phyloP scores from a whole-genome alignment of 1,284 basidiomycete genomes.

The Erythrobasidium hasegawianum region DNA sequence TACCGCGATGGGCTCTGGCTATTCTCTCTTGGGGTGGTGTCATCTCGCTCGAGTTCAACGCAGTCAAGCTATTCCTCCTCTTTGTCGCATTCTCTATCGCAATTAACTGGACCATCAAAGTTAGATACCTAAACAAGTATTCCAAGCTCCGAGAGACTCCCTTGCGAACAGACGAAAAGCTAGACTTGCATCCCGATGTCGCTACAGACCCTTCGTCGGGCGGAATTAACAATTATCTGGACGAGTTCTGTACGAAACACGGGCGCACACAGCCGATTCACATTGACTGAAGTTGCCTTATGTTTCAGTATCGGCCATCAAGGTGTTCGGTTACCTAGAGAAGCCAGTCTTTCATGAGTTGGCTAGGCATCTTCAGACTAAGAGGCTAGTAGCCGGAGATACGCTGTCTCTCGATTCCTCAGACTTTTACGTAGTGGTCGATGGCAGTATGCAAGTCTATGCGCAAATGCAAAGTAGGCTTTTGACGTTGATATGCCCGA shows the following conservation, averaged over 20 bases:
- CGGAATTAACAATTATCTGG: constrained; percentile 83
- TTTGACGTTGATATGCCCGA: not conserved
- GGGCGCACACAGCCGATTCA: not conserved
- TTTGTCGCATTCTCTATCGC: constrained; percentile 21
- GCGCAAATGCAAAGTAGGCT: constrained; percentile 53
- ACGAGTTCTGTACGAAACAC: constrained; percentile 63
- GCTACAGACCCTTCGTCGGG: constrained; percentile 67
- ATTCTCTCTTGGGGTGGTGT: constrained; percentile 32
- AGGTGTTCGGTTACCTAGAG: constrained; percentile 92
- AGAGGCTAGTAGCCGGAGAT: constrained; percentile 83
- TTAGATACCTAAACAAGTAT: constrained; percentile 52
- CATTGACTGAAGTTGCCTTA: not conserved
- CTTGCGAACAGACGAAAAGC: constrained; percentile 46
- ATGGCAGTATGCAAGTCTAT: constrained; percentile 72
- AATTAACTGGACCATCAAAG: constrained; percentile 50
- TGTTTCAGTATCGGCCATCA: constrained; percentile 67
- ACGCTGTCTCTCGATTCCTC: constrained; percentile 81
- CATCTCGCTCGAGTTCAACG: constrained; percentile 34
- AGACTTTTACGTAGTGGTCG: constrained; percentile 92
- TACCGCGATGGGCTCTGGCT: constrained; percentile 24
- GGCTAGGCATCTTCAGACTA: constrained; percentile 84
- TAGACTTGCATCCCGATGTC: constrained; percentile 68
- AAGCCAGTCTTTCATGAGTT: constrained; percentile 95
- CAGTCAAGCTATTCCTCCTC: constrained; percentile 34
- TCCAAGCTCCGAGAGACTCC: constrained; percentile 81